Base-by-base conservation (phyloP, 2,329 filamentous ascomycete species). In the Exophiala oligosperma region DNA sequence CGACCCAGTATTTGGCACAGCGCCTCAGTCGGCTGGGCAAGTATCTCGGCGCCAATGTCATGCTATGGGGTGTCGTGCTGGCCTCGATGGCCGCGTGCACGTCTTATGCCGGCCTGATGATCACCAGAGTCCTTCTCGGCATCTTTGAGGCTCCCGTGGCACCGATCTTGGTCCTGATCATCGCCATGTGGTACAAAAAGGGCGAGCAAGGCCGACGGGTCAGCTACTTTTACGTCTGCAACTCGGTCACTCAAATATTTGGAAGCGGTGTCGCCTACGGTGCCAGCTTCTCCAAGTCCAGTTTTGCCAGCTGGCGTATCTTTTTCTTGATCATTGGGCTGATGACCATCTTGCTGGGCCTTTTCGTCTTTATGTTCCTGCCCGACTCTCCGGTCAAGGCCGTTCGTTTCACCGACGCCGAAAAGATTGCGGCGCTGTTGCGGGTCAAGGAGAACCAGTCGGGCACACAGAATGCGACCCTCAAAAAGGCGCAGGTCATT, bases 101-200 rank as follows among this genome's bases (percentile, higher is more conserved):
- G 5, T 74, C 72, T 55, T 81, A 79, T 53, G 71, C 69, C 0
- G 75, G 76, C 0, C 68, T 81, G 14, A 75, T 75, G 0, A 68
- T 75, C 0, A 77, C 74, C 41, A 74, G 79, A 0, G 78, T 80
- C 54, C 66, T 81, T 1, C 68, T 81, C 0, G 79, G 79, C 1
- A 61, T 75, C 0, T 79, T 81, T 17, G 79, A 81, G 64, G 76
- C 77, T 0, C 73, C 76, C 0, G 77, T 81, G 6, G 79, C 77
- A 0, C 77, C 79, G 0, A 76, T 76, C 11, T 80, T 80, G 52
- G 80, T 81, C 74, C 74, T 81, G 71, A 77, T 81, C 35, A 75
- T 80, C 1, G 70, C 73, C 2, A 79, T 79, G 72, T 82, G 78
- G 78, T 81, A 80, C 64, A 81, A 78, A 59, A 75, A 77, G 59